These are phyloP conservation scores for Neostapfia colusana DNA, from an alignment of 176 grass and related monocot species.

Conservation along the genomic window DNA sequence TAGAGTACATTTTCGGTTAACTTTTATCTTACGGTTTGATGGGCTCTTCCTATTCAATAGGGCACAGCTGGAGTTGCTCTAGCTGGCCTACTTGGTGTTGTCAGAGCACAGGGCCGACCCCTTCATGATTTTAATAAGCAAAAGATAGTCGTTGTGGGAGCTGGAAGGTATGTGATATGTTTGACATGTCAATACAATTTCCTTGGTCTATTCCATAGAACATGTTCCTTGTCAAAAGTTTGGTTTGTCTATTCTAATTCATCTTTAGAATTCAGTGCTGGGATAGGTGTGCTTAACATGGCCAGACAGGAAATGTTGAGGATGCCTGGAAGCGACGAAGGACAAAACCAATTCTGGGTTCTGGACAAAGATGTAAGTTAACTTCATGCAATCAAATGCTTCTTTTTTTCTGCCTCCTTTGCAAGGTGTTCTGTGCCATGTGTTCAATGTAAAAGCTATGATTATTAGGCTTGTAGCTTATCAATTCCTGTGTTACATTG, in stretches of 20 bases:
- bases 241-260: conserved; percentile 49
- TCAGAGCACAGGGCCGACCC: conserved; percentile 79
- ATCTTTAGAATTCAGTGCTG: conserved; percentile 82
- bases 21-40: conserved; percentile 16
- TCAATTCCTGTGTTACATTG: neutral
- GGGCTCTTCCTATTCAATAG: conserved; percentile 43
- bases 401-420: neutral
- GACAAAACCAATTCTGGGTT: conserved; percentile 88
- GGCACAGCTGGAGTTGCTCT: conserved; percentile 98
- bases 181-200: conserved; percentile 33
- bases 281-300: conserved; percentile 94
- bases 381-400: conserved; percentile 5
- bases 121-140: conserved; percentile 76
- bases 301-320: conserved; percentile 72
- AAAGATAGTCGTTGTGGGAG: conserved; percentile 97
- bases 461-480: conserved; percentile 22
- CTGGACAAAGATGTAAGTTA: conserved; percentile 89
- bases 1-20: neutral
- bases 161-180: conserved; percentile 80
- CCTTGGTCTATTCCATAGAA: conserved; percentile 9
- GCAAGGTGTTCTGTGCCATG: neutral
- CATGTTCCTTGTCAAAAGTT: conserved; percentile 27
- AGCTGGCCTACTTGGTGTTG: conserved; percentile 91
- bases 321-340: conserved; percentile 63
- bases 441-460: neutral